These are phyloP conservation scores for Conidiobolus incongruus DNA, from an alignment of 371 early-diverging fungal genomes.

Conservation along the genomic window DNA sequence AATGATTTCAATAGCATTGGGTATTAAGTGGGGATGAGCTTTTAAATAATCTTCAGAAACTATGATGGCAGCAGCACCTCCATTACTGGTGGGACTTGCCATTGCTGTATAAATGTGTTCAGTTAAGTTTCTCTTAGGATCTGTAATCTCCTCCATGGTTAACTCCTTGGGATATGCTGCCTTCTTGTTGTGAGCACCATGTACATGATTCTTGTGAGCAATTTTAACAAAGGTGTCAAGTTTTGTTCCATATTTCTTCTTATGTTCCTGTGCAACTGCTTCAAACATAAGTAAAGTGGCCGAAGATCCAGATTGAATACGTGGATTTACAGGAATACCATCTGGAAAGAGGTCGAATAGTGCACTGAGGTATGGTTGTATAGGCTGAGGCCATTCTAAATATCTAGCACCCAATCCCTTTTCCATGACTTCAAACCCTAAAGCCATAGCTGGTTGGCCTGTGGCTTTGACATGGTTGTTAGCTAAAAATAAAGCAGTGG, in stretches of 20 bases:
- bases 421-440: too few species aligned
- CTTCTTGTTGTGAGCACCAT: not conserved
- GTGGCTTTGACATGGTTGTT: slow-evolving; percentile 36
- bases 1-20: slow-evolving; percentile 43
- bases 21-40: slow-evolving; percentile 26
- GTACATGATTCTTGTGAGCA: not conserved
- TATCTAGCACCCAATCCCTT: too few species aligned
- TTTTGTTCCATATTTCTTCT: not conserved
- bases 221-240: not conserved
- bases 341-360: too few species aligned
- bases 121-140: not conserved
- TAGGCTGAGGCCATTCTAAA: too few species aligned
- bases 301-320: not conserved
- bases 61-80: slow-evolving; percentile 38
- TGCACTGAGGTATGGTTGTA: too few species aligned
- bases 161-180: not conserved
- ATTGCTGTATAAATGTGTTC: not conserved
- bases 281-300: not conserved
- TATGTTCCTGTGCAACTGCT: not conserved
- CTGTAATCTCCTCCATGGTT: not conserved
- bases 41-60: slow-evolving; percentile 41
- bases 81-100: slow-evolving; percentile 15
- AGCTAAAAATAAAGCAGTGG: slow-evolving; percentile 45
- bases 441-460: too few species aligned
- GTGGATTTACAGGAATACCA: not conserved